Conservation (phyloP, 2,329 filamentous ascomycete species). For the Colletotrichum eremochloae region DNA sequence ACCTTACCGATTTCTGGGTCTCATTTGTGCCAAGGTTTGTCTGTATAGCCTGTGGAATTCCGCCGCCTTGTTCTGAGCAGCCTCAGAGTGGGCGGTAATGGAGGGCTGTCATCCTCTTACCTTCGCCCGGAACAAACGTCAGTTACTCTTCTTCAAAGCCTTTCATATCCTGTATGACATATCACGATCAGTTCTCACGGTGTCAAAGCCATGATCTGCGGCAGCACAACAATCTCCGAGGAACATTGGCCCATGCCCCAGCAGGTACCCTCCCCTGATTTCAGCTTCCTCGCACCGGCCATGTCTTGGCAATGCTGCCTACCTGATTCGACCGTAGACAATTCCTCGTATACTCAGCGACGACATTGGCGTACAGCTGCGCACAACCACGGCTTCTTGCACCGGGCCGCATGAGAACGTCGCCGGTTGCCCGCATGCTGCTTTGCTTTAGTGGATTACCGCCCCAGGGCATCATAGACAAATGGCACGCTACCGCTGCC, state of each 20-base stretch:
- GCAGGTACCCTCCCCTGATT: conserved; percentile 28
- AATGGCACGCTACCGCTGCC: neutral
- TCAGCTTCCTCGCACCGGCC: neutral
- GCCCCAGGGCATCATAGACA: neutral
- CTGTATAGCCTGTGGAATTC: neutral
- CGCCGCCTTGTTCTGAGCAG: neutral
- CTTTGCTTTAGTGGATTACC: neutral
- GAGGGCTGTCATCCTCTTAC: too few species aligned
- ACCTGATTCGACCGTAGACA: neutral
- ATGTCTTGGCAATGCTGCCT: neutral
- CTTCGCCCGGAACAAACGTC: neutral
- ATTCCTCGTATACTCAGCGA: conserved; percentile 12
- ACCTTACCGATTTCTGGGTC: neutral
- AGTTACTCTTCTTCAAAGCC: neutral
- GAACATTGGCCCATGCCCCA: conserved; percentile 1
- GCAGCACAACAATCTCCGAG: conserved; percentile 27
- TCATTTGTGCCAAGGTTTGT: neutral
- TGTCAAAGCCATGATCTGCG: neutral
- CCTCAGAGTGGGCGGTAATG: neutral
- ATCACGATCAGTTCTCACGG: neutral
- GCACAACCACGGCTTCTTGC: conserved; percentile 29
- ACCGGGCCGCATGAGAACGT: conserved; percentile 30
- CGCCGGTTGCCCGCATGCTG: conserved; percentile 29
- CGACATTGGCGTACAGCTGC: neutral
- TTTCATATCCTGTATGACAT: neutral